Evolutionary conservation across 2,329 filamentous ascomycete genomes (phyloP).

Genomic region (Colletotrichum falcatum): DNA sequence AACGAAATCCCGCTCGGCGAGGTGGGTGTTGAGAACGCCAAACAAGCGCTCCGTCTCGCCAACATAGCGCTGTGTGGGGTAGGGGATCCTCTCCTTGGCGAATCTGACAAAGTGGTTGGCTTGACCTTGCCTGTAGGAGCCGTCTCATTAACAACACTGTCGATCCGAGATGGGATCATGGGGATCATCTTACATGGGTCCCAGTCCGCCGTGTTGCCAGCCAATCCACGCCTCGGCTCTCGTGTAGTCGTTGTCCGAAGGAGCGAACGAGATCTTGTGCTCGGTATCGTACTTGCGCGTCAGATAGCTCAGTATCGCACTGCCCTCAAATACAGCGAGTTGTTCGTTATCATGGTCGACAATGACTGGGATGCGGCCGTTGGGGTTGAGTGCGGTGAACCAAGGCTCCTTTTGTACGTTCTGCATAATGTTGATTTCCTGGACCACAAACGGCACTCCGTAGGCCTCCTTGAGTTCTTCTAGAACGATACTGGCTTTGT

Average conservation of each 20-base stretch:
- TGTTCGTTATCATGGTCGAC: constrained; percentile 73
- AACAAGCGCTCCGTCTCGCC: constrained; percentile 83
- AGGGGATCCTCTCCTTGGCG: constrained; percentile 76
- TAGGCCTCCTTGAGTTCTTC: constrained; percentile 77
- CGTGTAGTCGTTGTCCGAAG: constrained; percentile 53
- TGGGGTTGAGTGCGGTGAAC: constrained; percentile 72
- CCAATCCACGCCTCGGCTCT: constrained; percentile 65
- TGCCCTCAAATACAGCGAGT: constrained; percentile 79
- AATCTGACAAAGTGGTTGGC: constrained; percentile 79
- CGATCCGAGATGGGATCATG: background rate
- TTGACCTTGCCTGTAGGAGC: constrained; percentile 73
- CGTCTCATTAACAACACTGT: constrained; percentile 22
- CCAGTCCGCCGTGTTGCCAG: constrained; percentile 81
- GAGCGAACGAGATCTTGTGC: constrained; percentile 51
- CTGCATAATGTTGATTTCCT: constrained; percentile 68
- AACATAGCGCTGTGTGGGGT: constrained; percentile 78
- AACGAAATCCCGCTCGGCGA: constrained; percentile 64
- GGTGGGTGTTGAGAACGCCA: constrained; percentile 75
- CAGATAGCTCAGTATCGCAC: constrained; percentile 80
- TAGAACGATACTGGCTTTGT: constrained; percentile 70
- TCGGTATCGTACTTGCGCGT: constrained; percentile 78
- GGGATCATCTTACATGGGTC: constrained; percentile 62
- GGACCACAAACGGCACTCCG: constrained; percentile 63
- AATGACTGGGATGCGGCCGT: constrained; percentile 74
- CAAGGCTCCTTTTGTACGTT: constrained; percentile 76